Evolutionary conservation across 163 green algal species (phyloP).

Genomic region (Chlorella variabilis): DNA sequence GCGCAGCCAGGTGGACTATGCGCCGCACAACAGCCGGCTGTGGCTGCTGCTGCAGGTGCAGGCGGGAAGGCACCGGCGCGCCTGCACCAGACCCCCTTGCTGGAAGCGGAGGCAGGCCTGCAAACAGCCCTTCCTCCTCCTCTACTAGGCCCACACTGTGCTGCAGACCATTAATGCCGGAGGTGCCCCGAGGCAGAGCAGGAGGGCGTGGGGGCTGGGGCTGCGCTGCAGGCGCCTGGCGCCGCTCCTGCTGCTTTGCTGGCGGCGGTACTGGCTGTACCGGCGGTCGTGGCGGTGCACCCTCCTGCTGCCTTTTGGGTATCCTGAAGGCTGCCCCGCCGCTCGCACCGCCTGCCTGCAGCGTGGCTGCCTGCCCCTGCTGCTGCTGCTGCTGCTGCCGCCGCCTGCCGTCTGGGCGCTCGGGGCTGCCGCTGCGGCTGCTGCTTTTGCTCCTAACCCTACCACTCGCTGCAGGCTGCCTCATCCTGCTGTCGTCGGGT

Average conservation of each 20-base stretch:
- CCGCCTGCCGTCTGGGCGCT: neutral
- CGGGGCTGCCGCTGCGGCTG: neutral
- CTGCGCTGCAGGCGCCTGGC: too few relatives aligned
- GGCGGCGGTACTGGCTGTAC: too few relatives aligned
- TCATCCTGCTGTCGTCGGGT: too few relatives aligned
- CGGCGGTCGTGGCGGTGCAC: too few relatives aligned
- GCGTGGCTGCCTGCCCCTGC: neutral
- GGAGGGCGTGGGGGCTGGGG: too few relatives aligned
- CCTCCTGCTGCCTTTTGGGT: neutral
- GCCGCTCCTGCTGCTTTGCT: neutral
- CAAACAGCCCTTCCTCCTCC: slow-evolving; percentile 6
- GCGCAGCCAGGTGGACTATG: slow-evolving; percentile 6
- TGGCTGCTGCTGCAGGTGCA: neutral
- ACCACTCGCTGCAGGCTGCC: too few relatives aligned
- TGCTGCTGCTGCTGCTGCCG: neutral
- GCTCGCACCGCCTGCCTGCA: too few relatives aligned
- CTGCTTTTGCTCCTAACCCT: too few relatives aligned
- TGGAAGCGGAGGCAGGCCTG: neutral
- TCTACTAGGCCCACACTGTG: too few relatives aligned
- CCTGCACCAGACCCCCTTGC: neutral
- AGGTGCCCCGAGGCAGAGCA: too few relatives aligned
- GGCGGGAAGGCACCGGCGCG: neutral
- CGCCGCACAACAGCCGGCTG: neutral
- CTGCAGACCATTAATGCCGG: too few relatives aligned
- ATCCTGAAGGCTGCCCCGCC: neutral